Base-by-base conservation (phyloP, 2,329 filamentous ascomycete genomes). In the Sphaerulina musiva region DNA sequence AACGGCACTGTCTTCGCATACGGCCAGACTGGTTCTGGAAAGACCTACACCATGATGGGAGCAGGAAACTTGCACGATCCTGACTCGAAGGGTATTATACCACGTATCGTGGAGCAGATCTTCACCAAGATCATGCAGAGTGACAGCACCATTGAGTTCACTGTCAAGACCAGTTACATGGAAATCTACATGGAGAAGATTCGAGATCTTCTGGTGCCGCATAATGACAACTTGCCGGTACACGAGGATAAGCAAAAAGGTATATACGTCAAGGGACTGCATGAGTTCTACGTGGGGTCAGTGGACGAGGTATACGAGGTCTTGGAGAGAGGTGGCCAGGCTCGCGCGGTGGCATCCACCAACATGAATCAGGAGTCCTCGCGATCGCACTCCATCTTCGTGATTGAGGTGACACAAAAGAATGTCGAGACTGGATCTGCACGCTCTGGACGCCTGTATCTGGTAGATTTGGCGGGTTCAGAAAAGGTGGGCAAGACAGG, bases 101-200 rank as follows among this genome's bases (percentile, higher is more conserved):
- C 93, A 48, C 86, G 93, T 67, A 97, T 97, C 64, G 86, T 96
- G 63, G 89, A 97, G 74, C 92, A 97, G 75, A 96, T 97, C 70
- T 97, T 97, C 71, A 85, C 87, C 64, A 95, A 88, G 74, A 97
- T 97, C 71, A 80, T 96, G 74, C 84, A 87, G 20, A 95, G 90
- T 65, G 89, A 92, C 42, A 85, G 85, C 66, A 95, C 89, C 63
- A 96, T 97, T 70, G 93, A 97, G 74, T 97, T 97, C 73, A 97
- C 91, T n/a, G 92, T 98, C 50, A 84, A 91, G 53, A 92, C 97
- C 68, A 95, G 90, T 73, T 97, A 97, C 74, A 96, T 98, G 91
- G 93, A 98, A 74, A 97, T 98, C 61, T 98, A 98, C 78, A 98
- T 97, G 93, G 93, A 98, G 76, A 84, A 87, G 64, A 97, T 98